phyloP scores from a whole-genome alignment of 2,329 filamentous ascomycete genomes.

The Monosporascus sp. region DNA sequence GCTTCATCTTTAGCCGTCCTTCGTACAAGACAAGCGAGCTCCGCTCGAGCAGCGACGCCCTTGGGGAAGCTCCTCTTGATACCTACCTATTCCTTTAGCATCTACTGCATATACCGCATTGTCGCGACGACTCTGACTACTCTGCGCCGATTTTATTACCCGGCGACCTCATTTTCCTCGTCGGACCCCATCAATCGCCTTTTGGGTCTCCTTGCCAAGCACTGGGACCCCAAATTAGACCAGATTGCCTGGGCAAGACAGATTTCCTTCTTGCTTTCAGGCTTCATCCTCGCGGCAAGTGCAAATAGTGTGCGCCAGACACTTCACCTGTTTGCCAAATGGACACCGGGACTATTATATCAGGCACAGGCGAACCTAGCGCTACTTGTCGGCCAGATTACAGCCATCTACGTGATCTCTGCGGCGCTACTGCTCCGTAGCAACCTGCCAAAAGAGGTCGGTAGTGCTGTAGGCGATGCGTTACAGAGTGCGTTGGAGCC shows the following conservation, averaged over 20 bases:
- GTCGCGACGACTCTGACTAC: constrained; percentile 65
- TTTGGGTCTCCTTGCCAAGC: constrained; percentile 72
- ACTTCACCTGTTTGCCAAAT: constrained; percentile 73
- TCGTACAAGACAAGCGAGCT: constrained; percentile 56
- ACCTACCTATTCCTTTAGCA: constrained; percentile 64
- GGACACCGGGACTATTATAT: constrained; percentile 65
- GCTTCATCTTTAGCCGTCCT: constrained; percentile 61
- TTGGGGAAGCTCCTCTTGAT: constrained; percentile 60
- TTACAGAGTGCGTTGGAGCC: constrained; percentile 71
- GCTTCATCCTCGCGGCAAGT: constrained; percentile 75
- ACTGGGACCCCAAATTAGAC: constrained; percentile 80
- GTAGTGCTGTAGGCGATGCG: constrained; percentile 71
- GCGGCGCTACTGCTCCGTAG: constrained; percentile 71
- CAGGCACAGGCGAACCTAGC: constrained; percentile 75
- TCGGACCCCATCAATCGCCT: constrained; percentile 82
- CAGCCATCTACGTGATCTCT: constrained; percentile 80
- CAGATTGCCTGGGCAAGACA: constrained; percentile 79
- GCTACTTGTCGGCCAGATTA: constrained; percentile 73
- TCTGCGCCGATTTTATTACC: constrained; percentile 52
- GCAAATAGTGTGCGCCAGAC: constrained; percentile 84
- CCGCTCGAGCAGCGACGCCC: constrained; percentile 62
- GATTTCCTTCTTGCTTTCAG: constrained; percentile 78
- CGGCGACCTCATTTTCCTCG: constrained; percentile 52
- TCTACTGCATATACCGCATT: constrained; percentile 84
- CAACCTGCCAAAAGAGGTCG: constrained; percentile 73